phyloP scores from a whole-genome alignment of 345 rosid genomes.

The Salix koriyanagi region DNA sequence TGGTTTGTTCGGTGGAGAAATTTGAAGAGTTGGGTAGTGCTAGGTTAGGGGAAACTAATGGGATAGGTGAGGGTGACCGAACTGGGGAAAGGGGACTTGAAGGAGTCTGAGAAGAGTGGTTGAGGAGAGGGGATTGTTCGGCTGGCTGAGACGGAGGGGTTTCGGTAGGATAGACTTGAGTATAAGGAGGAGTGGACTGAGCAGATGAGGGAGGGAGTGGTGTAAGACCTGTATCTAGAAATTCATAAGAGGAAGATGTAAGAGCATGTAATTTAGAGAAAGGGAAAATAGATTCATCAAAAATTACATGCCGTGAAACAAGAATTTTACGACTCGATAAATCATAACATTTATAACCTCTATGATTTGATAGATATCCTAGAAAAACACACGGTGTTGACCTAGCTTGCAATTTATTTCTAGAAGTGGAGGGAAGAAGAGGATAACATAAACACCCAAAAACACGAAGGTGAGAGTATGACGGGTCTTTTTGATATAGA shows the following conservation, averaged over 20 bases:
- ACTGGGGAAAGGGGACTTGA: no score
- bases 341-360: conserved; percentile 4
- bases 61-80: no score
- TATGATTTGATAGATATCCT: background rate
- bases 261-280: no score
- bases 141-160: background rate
- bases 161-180: no score
- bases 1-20: no score
- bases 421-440: background rate
- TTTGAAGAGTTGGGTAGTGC: no score
- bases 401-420: background rate
- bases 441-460: background rate
- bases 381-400: background rate
- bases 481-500: background rate
- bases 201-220: background rate
- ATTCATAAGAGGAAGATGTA: no score
- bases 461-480: background rate
- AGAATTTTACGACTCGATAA: background rate
- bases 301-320: no score
- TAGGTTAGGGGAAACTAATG: no score
- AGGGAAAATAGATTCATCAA: no score
- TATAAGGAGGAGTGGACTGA: background rate
- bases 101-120: no score
- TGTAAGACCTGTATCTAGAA: no score
- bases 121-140: background rate